Conservation (phyloP, 352 stramenopile genomes). For the Globisporangium nodosum region DNA sequence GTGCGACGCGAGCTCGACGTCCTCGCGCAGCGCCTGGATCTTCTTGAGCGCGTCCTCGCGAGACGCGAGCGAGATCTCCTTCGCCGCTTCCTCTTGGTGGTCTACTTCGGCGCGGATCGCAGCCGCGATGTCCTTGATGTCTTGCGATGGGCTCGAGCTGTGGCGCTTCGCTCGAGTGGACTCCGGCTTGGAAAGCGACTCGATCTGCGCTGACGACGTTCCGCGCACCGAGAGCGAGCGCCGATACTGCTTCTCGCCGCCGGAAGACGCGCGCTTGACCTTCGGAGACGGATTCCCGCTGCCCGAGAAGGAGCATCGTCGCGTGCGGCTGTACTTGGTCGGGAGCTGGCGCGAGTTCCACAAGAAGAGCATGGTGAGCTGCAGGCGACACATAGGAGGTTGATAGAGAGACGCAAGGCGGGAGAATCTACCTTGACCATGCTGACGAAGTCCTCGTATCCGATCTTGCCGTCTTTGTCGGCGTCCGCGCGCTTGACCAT, state of each 20-base stretch:
- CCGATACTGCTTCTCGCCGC: slow-evolving; percentile 9
- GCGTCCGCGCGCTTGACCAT: slow-evolving; percentile 59
- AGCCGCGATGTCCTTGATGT: slow-evolving; percentile 10
- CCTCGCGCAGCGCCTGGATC: slow-evolving; percentile 23
- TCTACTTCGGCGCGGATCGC: slow-evolving; percentile 17
- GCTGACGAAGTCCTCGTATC: slow-evolving; percentile 65
- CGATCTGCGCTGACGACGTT: slow-evolving; percentile 19
- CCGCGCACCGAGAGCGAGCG: slow-evolving; percentile 16
- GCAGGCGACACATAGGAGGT: no score
- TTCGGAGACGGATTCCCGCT: background rate
- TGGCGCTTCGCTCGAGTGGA: slow-evolving; percentile 12
- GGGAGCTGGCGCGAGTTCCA: slow-evolving; percentile 3
- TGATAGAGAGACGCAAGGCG: background rate
- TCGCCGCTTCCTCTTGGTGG: slow-evolving; percentile 15
- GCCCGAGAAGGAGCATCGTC: slow-evolving; percentile 2
- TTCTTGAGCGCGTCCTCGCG: slow-evolving; percentile 35
- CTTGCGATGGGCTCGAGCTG: slow-evolving; percentile 17
- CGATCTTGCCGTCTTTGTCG: slow-evolving; percentile 65
- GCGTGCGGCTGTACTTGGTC: slow-evolving; percentile 7
- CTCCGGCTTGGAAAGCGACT: background rate
- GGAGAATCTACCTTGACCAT: slow-evolving; percentile 37
- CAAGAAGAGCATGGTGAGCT: background rate
- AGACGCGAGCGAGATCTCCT: slow-evolving; percentile 16
- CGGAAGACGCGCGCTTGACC: slow-evolving; percentile 9
- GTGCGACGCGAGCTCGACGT: slow-evolving; percentile 17